Base-by-base conservation (phyloP, 1,284 basidiomycete species). In the Boletus semigastroideus region DNA sequence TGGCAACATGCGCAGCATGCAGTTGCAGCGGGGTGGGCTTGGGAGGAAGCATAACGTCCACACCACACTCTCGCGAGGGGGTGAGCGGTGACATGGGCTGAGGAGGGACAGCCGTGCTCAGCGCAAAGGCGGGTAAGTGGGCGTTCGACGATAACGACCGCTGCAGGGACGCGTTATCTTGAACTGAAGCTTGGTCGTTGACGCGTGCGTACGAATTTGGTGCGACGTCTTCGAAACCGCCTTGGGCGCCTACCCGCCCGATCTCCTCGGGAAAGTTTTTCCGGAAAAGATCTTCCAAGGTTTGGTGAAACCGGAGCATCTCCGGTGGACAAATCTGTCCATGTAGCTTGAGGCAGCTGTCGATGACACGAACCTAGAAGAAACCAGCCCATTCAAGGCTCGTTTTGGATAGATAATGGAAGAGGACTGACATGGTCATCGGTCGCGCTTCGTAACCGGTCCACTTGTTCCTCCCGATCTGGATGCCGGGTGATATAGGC, bases 191-290 rank as follows among this genome's bases (percentile, higher is more conserved):
- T 33, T 70, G 75, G 49, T 75, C 75, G 38, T 72, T 69, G 39
- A 72, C 68, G 7, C 71, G 66, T 10, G 68, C 52, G 51, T 69
- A 70, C 25, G 70, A 66, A 49, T 56, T 61, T 2, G 45, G 28
- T 1, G 66, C 51, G 40, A 59, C 52, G 10, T 74, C 67, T n/a
- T 68, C 62, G 16, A 70, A 72, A 14, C 61, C 61, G 3, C 69
- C 59, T 47, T 75, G 74, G n/a, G 84, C 73, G 0, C 77, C 78
- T 40, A 92, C 70, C 7, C 86, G 80, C 44, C 78, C 78, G 38
- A 97, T 90, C 70, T 98, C 95, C 22, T 94, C 92, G 1, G 84
- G 73, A 72, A 94, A 98, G 63, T 94, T 94, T 70, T 91, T 92
- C 52, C 79, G 80, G 77, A 94, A 98, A 72, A 97, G 87, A 62